Conservation (phyloP, 2,329 filamentous ascomycete species). For the Epichloe brachyelytri region DNA sequence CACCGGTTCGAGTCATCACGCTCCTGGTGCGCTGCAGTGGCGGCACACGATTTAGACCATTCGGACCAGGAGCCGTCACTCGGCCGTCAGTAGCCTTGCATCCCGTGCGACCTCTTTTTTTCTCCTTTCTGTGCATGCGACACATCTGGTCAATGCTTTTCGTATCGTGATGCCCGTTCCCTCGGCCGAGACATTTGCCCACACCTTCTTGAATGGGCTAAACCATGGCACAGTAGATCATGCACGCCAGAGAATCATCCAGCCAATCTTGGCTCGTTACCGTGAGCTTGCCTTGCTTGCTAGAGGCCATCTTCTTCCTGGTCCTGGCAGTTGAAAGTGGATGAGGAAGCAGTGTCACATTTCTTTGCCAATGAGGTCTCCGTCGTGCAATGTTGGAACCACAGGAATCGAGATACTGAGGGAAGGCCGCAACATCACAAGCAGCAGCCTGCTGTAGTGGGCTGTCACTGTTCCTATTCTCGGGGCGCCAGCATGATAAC, state of each 20-base stretch:
- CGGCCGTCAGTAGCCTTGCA: slow-evolving; percentile 1
- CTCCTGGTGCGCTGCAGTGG: background rate
- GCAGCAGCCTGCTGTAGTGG: background rate
- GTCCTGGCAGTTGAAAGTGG: too few relatives aligned
- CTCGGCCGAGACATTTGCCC: background rate
- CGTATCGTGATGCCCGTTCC: background rate
- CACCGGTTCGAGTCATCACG: slow-evolving; percentile 1
- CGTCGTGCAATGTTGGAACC: too few relatives aligned
- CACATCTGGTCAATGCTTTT: background rate
- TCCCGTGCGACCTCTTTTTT: slow-evolving; percentile 1
- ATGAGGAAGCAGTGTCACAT: too few relatives aligned
- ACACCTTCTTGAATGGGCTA: background rate
- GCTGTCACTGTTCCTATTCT: slow-evolving; percentile 16
- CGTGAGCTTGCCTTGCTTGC: background rate
- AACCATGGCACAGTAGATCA: background rate
- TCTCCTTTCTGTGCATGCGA: background rate
- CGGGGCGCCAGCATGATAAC: slow-evolving; percentile 71
- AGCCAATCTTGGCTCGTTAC: background rate
- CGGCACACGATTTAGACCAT: background rate
- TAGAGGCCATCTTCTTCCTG: too few relatives aligned
- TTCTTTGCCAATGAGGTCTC: too few relatives aligned
- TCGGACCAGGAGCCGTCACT: background rate
- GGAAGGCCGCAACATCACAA: too few relatives aligned
- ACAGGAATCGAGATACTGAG: too few relatives aligned
- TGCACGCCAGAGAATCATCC: background rate